phyloP scores from a whole-genome alignment of 1,284 basidiomycete species.

The Ganoderma multipileum region DNA sequence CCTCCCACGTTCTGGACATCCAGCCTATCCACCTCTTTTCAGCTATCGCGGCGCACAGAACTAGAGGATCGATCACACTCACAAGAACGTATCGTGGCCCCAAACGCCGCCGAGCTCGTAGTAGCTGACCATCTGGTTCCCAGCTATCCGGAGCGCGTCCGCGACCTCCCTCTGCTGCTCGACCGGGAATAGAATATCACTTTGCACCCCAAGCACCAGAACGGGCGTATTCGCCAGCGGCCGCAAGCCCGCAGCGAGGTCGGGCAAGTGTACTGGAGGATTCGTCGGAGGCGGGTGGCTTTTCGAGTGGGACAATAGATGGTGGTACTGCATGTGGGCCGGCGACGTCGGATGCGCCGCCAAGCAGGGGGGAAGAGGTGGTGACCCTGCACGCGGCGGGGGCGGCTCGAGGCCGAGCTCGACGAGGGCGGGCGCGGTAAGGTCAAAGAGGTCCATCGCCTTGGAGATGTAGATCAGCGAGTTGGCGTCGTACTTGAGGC shows the following conservation, averaged over 20 bases:
- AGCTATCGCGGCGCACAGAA: slow-evolving; percentile 3
- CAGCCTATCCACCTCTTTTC: slow-evolving; percentile 47
- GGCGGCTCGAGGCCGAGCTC: slow-evolving; percentile 63
- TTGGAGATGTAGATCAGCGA: slow-evolving; percentile 98
- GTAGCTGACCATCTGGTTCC: slow-evolving; percentile 90
- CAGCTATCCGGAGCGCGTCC: slow-evolving; percentile 90
- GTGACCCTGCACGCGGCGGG: slow-evolving; percentile 35
- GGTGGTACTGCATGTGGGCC: slow-evolving; percentile 37
- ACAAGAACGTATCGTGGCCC: slow-evolving; percentile 97
- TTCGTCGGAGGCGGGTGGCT: slow-evolving; percentile 74
- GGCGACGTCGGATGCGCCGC: slow-evolving; percentile 38
- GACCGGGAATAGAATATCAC: slow-evolving; percentile 96
- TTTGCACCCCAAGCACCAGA: slow-evolving; percentile 94
- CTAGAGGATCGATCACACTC: slow-evolving; percentile 38
- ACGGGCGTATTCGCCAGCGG: slow-evolving; percentile 83
- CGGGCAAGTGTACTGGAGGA: slow-evolving; percentile 78
- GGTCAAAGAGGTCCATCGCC: slow-evolving; percentile 99
- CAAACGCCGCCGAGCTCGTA: slow-evolving; percentile 98
- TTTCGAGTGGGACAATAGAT: slow-evolving; percentile 63
- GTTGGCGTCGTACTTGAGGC: slow-evolving; percentile 99
- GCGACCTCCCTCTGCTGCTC: slow-evolving; percentile 97
- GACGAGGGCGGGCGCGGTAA: slow-evolving; percentile 82
- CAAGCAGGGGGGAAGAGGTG: slow-evolving; percentile 37
- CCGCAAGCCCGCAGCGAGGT: slow-evolving; percentile 83
- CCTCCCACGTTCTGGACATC: slow-evolving; percentile 83